Percentiles rank a stretch among this genome's conserved stretches.
Evolutionary conservation across 352 stramenopile species (phyloP).

Genomic region (Phytophthora pluvialis): DNA sequence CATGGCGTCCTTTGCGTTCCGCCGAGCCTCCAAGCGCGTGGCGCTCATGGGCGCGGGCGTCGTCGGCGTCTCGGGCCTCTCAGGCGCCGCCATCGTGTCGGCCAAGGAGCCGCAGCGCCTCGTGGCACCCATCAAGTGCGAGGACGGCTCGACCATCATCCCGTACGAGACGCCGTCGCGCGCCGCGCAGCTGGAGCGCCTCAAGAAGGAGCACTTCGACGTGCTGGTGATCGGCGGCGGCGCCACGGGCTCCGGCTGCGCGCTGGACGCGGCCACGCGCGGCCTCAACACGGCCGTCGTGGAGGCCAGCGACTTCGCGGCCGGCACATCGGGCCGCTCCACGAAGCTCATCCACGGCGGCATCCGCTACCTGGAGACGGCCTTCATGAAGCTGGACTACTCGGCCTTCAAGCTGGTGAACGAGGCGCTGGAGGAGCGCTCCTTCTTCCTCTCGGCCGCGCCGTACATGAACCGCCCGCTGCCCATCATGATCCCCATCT

Average conservation of each 20-base stretch:
- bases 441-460: conserved; percentile 92
- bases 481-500: conserved; percentile 97
- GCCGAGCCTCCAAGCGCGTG: conserved; percentile 58
- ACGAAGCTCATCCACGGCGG: conserved; percentile 97
- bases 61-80: conserved; percentile 58
- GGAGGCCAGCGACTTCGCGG: conserved; percentile 92
- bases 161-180: conserved; percentile 85
- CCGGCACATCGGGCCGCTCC: conserved; percentile 92
- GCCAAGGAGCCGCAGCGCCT: conserved; percentile 75
- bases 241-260: conserved; percentile 92
- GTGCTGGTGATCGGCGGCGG: conserved; percentile 94
- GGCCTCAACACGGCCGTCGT: conserved; percentile 94
- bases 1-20: conserved; percentile 75
- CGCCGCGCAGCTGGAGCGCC: conserved; percentile 67
- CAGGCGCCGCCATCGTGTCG: conserved; percentile 64
- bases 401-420: conserved; percentile 91
- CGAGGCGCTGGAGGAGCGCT: conserved; percentile 93
- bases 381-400: conserved; percentile 93
- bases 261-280: conserved; percentile 91
- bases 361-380: conserved; percentile 96
- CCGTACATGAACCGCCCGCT: conserved; percentile 95
- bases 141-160: conserved; percentile 85
- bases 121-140: conserved; percentile 81
- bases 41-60: conserved; percentile 57
- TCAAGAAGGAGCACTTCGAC: conserved; percentile 93